Evolutionary conservation across 23 red algal species (phyloP).

Genomic region (Gracilaria caudata): DNA sequence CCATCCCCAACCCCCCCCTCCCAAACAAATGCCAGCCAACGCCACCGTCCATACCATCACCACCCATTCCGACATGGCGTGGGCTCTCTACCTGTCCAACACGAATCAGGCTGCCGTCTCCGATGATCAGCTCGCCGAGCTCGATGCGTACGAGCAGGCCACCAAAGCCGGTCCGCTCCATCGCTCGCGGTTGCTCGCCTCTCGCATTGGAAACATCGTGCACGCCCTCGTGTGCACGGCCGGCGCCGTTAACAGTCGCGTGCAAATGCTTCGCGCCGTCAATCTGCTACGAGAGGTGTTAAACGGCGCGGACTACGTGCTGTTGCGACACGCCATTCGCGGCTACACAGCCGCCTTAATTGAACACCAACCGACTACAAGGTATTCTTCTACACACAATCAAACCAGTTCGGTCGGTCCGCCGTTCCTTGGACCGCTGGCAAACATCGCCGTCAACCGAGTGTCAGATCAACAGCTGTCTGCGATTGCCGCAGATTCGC

Average conservation of each 20-base stretch:
- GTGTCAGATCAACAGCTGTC: conserved; percentile 51
- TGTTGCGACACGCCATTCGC: conserved; percentile 34
- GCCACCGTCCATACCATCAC: conserved; percentile 2
- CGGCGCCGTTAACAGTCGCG: conserved; percentile 46
- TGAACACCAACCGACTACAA: not conserved
- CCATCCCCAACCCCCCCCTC: not conserved
- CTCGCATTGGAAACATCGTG: conserved; percentile 22
- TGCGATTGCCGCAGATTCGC: conserved; percentile 16
- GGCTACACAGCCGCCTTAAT: conserved; percentile 20
- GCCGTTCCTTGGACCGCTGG: conserved; percentile 31
- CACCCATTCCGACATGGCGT: conserved; percentile 42
- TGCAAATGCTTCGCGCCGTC: conserved; percentile 49
- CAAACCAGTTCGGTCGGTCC: not conserved
- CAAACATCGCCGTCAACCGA: conserved; percentile 59
- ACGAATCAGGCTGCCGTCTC: conserved; percentile 1
- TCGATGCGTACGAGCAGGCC: conserved; percentile 46
- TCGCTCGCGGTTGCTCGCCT: not conserved
- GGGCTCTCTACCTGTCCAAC: conserved; percentile 37
- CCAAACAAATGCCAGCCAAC: not conserved
- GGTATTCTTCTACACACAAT: not conserved
- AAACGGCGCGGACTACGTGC: not conserved
- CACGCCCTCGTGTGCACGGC: conserved; percentile 48
- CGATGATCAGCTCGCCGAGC: conserved; percentile 50
- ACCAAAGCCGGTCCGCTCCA: conserved; percentile 9
- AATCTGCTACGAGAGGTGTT: conserved; percentile 21